A percentile compares a stretch with the other conserved stretches of the same genome.
These are phyloP conservation scores for Begonia loranthoides DNA, from an alignment of 306 rosid species.

Conservation along the genomic window DNA sequence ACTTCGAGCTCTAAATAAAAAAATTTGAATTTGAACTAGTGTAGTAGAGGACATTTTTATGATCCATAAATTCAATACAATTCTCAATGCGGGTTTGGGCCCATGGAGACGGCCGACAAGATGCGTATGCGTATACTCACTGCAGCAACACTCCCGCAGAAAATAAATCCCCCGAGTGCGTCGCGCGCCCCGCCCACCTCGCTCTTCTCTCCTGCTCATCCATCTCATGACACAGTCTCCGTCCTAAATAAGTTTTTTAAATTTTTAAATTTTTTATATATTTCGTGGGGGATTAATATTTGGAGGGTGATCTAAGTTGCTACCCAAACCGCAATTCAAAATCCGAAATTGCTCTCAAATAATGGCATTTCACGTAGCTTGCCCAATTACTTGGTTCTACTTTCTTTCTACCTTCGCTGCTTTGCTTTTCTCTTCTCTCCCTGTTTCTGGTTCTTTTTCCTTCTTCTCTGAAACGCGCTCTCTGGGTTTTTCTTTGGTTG, in stretches of 20 bases:
- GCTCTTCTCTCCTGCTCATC: constrained; percentile 2
- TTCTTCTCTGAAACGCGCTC: background rate
- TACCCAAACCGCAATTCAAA: constrained; percentile 10
- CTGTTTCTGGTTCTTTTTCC: too few relatives aligned
- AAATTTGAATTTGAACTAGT: too few relatives aligned
- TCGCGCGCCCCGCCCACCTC: background rate
- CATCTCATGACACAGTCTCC: background rate
- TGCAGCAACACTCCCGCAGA: too few relatives aligned
- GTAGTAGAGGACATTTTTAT: too few relatives aligned
- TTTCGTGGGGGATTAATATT: constrained; percentile 3
- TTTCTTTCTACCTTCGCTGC: background rate
- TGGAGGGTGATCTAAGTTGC: constrained; percentile 9
- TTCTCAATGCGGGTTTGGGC: too few relatives aligned
- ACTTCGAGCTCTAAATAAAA: too few relatives aligned
- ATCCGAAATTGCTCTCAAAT: constrained; percentile 29
- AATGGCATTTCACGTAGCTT: constrained; percentile 83
- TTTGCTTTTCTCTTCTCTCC: constrained; percentile 8
- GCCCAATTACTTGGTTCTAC: constrained; percentile 70
- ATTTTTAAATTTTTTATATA: background rate
- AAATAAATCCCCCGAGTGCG: too few relatives aligned
- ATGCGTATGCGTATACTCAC: too few relatives aligned
- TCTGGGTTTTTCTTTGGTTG: constrained; percentile 6
- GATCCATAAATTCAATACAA: too few relatives aligned
- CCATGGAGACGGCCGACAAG: too few relatives aligned
- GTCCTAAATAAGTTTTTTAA: constrained; percentile 7